Conservation (phyloP, 345 rosid species). For the Rubroshorea leprosula region DNA sequence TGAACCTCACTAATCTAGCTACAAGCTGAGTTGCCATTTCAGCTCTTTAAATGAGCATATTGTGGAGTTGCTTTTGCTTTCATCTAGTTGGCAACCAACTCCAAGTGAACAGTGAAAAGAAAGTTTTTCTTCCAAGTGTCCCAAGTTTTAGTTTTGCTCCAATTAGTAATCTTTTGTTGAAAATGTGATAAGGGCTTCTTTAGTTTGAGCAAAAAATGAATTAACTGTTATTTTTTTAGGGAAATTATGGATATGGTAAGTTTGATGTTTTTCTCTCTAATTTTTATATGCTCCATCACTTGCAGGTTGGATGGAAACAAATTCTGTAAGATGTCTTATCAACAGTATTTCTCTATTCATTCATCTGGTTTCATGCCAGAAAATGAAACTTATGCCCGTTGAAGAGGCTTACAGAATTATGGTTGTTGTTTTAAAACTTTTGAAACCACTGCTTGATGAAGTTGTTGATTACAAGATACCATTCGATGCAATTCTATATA, state of each 20-base stretch:
- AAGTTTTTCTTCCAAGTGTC: too few relatives aligned
- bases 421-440: constrained; percentile 52
- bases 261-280: not conserved
- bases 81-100: not conserved
- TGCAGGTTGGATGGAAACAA: constrained; percentile 62
- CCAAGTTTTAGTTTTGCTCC: too few relatives aligned
- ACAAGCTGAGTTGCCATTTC: too few relatives aligned
- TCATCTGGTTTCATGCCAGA: constrained; percentile 80
- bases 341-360: constrained; percentile 82
- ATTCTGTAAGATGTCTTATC: constrained; percentile 55
- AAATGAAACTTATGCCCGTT: constrained; percentile 41
- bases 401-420: constrained; percentile 51
- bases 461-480: constrained; percentile 52
- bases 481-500: constrained; percentile 43
- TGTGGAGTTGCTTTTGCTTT: not conserved
- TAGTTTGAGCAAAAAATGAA: too few relatives aligned
- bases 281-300: not conserved
- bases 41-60: not conserved
- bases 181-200: too few relatives aligned
- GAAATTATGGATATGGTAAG: too few relatives aligned
- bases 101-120: not conserved
- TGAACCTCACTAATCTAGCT: too few relatives aligned
- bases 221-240: not conserved
- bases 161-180: too few relatives aligned
- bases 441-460: constrained; percentile 77